phyloP scores from a whole-genome alignment of 352 stramenopile species.

The Elongisporangium senticosum region DNA sequence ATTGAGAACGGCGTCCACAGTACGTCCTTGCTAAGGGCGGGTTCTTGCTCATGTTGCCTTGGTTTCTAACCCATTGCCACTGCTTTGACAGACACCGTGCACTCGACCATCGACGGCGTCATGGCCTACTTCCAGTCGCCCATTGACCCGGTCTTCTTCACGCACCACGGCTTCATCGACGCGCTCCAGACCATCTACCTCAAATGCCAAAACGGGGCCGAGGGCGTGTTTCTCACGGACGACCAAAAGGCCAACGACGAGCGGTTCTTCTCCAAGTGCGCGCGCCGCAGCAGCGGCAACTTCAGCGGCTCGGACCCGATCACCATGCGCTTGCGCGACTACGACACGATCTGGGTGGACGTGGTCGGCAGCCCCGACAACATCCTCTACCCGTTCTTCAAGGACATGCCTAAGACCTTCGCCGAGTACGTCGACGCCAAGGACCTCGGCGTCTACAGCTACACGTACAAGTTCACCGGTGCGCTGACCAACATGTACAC shows the following conservation, averaged over 20 bases:
- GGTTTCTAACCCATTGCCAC: neutral
- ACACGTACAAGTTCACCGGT: constrained; percentile 48
- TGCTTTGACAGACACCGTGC: constrained; percentile 27
- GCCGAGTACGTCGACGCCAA: constrained; percentile 41
- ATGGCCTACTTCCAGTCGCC: constrained; percentile 50
- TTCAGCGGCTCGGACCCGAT: constrained; percentile 22
- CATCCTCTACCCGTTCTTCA: constrained; percentile 59
- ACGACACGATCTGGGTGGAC: constrained; percentile 21
- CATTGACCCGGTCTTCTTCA: constrained; percentile 47
- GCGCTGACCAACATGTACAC: constrained; percentile 41
- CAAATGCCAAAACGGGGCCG: constrained; percentile 39
- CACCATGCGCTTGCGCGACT: constrained; percentile 15
- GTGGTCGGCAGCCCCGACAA: constrained; percentile 32
- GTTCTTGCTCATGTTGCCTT: neutral
- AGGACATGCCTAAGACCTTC: constrained; percentile 39
- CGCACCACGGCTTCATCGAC: constrained; percentile 42
- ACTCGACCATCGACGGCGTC: constrained; percentile 28
- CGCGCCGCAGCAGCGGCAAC: constrained; percentile 8
- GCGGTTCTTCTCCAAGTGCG: constrained; percentile 27
- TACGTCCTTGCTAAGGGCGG: constrained; percentile 17
- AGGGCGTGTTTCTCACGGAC: constrained; percentile 14
- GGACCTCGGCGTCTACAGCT: constrained; percentile 49
- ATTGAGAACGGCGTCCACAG: constrained; percentile 47
- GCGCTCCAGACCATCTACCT: constrained; percentile 45
- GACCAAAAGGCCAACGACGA: constrained; percentile 24